Percentiles rank a stretch among this genome's conserved stretches.
These are phyloP conservation scores for Mikania micrantha DNA, from an alignment of 129 eudicot species.

Conservation along the genomic window DNA sequence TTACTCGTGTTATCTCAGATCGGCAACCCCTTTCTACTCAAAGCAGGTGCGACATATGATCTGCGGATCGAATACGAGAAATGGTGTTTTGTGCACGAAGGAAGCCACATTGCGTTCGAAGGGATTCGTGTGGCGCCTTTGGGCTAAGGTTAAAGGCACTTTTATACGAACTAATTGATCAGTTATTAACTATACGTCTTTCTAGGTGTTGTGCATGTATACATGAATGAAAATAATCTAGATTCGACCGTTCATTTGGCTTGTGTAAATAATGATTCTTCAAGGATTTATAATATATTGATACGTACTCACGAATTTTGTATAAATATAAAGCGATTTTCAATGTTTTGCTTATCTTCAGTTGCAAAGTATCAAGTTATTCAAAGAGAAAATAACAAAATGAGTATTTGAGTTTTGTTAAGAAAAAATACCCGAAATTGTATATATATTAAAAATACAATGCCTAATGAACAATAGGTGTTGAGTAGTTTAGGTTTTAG, in stretches of 20 bases:
- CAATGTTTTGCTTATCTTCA: too few species aligned
- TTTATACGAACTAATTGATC: slow-evolving; percentile 7
- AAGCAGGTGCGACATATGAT: slow-evolving; percentile 28
- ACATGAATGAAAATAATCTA: background rate
- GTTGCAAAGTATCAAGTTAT: too few species aligned
- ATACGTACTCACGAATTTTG: too few species aligned
- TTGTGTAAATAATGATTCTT: background rate
- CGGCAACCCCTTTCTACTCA: slow-evolving; percentile 32
- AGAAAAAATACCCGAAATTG: too few species aligned
- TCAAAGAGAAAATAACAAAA: too few species aligned
- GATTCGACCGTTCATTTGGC: background rate
- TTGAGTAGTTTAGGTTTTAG: too few species aligned
- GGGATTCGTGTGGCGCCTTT: slow-evolving; percentile 35
- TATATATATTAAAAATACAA: too few species aligned
- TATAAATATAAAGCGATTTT: too few species aligned
- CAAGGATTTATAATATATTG: too few species aligned
- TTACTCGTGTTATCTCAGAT: slow-evolving; percentile 35
- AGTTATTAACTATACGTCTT: background rate
- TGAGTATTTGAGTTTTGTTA: too few species aligned
- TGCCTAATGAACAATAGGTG: too few species aligned
- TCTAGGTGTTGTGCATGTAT: background rate
- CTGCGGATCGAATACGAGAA: slow-evolving; percentile 21
- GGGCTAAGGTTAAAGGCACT: slow-evolving; percentile 35
- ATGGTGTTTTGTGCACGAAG: slow-evolving; percentile 21
- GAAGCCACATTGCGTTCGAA: slow-evolving; percentile 7